Conservation (phyloP, 164 flowering plant genomes). For the Annona cherimola region DNA sequence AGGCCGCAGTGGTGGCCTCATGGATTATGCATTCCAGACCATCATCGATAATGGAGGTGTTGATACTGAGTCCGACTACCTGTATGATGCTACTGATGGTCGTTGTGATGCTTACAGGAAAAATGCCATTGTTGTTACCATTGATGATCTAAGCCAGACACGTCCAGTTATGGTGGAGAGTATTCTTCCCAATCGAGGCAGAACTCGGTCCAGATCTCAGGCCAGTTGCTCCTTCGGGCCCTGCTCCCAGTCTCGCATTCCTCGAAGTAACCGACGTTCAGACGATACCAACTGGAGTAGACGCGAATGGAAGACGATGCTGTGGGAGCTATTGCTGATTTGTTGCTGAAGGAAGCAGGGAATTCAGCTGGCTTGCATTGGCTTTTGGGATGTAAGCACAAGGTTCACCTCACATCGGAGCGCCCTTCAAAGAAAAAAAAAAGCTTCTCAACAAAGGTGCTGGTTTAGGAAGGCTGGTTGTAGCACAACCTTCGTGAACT, state of each 20-base stretch:
- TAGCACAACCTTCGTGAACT: constrained; percentile 44
- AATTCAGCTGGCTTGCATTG: constrained; percentile 22
- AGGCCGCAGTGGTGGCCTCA: constrained; percentile 92
- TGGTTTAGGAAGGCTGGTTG: constrained; percentile 61
- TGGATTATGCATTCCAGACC: constrained; percentile 93
- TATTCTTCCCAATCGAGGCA: no score
- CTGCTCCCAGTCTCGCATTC: no score
- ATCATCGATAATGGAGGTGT: constrained; percentile 81
- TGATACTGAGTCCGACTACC: constrained; percentile 74
- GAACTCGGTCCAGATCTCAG: no score
- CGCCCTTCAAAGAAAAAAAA: constrained; percentile 85
- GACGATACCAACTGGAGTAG: no score
- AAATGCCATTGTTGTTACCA: no score
- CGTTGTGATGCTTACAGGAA: constrained; percentile 45
- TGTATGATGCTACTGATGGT: constrained; percentile 54
- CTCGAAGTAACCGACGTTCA: no score
- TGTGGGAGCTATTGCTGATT: not conserved
- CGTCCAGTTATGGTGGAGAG: no score
- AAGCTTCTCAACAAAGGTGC: constrained; percentile 64
- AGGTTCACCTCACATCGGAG: constrained; percentile 55
- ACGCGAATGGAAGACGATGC: constrained; percentile 13
- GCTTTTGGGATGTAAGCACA: constrained; percentile 69
- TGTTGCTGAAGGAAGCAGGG: not conserved
- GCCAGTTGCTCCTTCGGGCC: no score
- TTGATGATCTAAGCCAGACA: no score